phyloP scores from a whole-genome alignment of 768 basidiomycete genomes.

The Pholiota microspora region DNA sequence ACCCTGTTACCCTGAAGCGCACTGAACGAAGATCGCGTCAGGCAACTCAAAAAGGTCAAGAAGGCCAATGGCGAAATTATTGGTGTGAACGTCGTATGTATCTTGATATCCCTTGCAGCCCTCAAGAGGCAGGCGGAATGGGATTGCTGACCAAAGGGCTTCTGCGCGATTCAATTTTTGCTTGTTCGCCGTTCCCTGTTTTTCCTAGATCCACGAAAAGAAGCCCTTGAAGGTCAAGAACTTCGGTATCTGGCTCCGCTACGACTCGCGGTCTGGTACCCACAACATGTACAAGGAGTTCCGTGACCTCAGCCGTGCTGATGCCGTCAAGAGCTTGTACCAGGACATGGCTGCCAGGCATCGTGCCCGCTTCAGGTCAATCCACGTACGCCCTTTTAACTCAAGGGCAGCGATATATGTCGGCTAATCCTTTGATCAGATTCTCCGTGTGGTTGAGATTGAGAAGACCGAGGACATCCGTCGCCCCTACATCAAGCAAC shows the following conservation, averaged over 20 bases:
- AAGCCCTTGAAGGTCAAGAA: conserved; percentile 98
- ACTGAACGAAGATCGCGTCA: conserved; percentile 25
- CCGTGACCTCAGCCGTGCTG: conserved; percentile 92
- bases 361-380: conserved; percentile 98
- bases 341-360: conserved; percentile 99
- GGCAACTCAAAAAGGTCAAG: conserved; percentile 99
- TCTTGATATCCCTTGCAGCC: conserved; percentile 66
- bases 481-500: conserved; percentile 97
- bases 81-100: conserved; percentile 95
- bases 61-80: conserved; percentile 99
- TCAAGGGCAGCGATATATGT: not conserved
- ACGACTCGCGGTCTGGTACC: conserved; percentile 98
- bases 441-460: conserved; percentile 96
- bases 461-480: conserved; percentile 89
- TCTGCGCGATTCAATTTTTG: conserved; percentile 22
- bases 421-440: conserved; percentile 42
- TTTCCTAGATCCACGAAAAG: conserved; percentile 94
- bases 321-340: conserved; percentile 95
- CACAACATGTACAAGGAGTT: conserved; percentile 99
- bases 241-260: conserved; percentile 99
- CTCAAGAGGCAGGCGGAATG: conserved; percentile 86
- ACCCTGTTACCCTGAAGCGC: not conserved
- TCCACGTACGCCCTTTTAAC: conserved; percentile 66
- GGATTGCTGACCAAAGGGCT: conserved; percentile 48
- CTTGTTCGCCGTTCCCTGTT: conserved; percentile 27